A percentile compares a stretch with the other conserved stretches of the same genome.
These are phyloP conservation scores for Solanum medicagineum DNA, from an alignment of 257 asterid species.

Conservation along the genomic window DNA sequence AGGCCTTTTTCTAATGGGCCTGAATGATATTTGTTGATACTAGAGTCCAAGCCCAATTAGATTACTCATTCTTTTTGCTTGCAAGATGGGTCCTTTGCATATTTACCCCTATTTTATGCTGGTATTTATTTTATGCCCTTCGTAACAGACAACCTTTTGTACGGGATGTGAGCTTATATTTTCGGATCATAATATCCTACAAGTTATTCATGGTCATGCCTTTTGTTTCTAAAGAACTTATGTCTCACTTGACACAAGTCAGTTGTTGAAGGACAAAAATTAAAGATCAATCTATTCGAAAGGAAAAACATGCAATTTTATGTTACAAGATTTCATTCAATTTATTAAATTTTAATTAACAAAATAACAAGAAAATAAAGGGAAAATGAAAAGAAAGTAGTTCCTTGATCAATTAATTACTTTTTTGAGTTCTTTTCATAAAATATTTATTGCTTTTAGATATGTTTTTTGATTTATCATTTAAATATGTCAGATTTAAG, in stretches of 20 bases:
- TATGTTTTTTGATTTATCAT: no score
- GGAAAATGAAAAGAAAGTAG: no score
- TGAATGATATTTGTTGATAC: background rate
- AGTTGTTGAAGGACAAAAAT: background rate
- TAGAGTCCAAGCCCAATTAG: background rate
- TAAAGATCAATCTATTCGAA: background rate
- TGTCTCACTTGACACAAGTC: background rate
- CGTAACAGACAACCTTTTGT: background rate
- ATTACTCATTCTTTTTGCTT: background rate
- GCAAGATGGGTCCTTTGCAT: no score
- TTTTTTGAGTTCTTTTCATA: no score
- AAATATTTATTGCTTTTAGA: no score
- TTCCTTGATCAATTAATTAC: no score
- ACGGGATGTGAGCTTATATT: background rate
- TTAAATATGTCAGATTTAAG: no score
- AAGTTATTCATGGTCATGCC: background rate
- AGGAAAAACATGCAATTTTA: background rate
- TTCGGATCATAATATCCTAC: background rate
- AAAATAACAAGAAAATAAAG: no score
- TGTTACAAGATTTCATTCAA: background rate
- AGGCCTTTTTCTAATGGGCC: background rate
- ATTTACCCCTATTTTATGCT: no score
- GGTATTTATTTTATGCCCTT: background rate
- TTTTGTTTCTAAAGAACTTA: background rate
- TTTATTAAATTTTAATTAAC: no score